Base-by-base conservation (phyloP, 352 stramenopile species). In the Globisporangium solare region DNA sequence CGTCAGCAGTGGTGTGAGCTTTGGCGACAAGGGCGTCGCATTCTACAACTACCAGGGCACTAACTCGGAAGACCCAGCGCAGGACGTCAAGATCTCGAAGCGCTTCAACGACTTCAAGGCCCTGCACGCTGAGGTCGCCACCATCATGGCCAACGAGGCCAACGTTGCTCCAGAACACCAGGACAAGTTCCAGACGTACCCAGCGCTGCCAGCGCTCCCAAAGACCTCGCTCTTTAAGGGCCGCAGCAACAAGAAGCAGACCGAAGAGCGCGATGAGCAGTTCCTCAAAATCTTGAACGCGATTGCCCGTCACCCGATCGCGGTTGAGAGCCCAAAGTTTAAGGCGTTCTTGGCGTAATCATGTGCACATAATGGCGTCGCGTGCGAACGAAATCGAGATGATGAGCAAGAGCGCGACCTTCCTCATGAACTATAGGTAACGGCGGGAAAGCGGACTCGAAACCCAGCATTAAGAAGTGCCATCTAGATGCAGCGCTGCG, bases 51-150 rank as follows among this genome's bases (percentile, higher is more conserved):
- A 81, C 52, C 67, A 77, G 54, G 71, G 64, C 47, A 69, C 47
- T 3, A 73, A 80, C 58, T 62, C 67, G 24, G 50, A 68, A 6
- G 67, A 83, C 50, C 71, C 73, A 13, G 71, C 60, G 39, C 65
- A 74, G 56, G 68, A 83, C 15, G 22, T 77, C 2, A 70, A 73
- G 56, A 58, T 88, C 39, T 74, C 70, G 43, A 91, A 91, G 61
- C 76, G 81, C 24, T 91, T 79, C 66, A 89, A 80, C 56, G 78
- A 91, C 64, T 89, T 91, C 64, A 91, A 88, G 64, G 39, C 65
- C 10, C 70, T 91, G 46, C 69, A 89, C 60, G 62, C 52, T 0
- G 57, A 79, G 49, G 60, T 89, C 20, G 60, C 68, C 27, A 76
- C 69, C 49, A 61, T 86, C 55, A 83, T 88, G 73, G 71, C 68